phyloP scores from a whole-genome alignment of 225 moss, liverwort and hornwort species.

The Thuidium tamariscinum region DNA sequence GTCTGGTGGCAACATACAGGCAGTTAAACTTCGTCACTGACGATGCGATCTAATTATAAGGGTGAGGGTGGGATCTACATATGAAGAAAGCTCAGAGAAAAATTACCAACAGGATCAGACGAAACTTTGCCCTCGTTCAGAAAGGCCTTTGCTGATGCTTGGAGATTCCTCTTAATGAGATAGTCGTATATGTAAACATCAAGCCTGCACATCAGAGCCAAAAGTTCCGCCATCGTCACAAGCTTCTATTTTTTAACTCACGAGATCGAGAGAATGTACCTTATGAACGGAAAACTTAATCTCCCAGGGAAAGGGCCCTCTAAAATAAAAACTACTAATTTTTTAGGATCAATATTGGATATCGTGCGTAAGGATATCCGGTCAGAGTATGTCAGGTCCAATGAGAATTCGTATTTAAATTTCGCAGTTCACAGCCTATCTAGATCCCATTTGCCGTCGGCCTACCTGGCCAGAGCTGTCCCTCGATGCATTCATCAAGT shows the following conservation, averaged over 20 bases:
- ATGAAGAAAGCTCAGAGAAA: neutral
- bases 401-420: neutral
- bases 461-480: neutral
- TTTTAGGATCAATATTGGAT: neutral
- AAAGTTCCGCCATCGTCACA: neutral
- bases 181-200: slow-evolving; percentile 99
- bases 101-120: slow-evolving; percentile 93
- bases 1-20: neutral
- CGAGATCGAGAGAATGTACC: neutral
- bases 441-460: neutral
- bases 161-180: slow-evolving; percentile 91
- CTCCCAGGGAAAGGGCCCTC: neutral
- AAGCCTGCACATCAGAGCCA: slow-evolving; percentile 53
- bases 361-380: neutral
- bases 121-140: slow-evolving; percentile 97
- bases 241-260: neutral
- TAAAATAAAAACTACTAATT: neutral
- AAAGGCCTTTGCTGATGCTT: slow-evolving; percentile 90
- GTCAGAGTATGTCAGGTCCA: neutral
- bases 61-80: neutral
- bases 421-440: neutral
- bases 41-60: neutral
- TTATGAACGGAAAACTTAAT: neutral
- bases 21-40: neutral
- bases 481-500: neutral